A percentile compares a stretch with the other conserved stretches of the same genome.
These are phyloP conservation scores for Colletotrichum sp. DNA, from an alignment of 2,329 filamentous ascomycete genomes.

Conservation along the genomic window DNA sequence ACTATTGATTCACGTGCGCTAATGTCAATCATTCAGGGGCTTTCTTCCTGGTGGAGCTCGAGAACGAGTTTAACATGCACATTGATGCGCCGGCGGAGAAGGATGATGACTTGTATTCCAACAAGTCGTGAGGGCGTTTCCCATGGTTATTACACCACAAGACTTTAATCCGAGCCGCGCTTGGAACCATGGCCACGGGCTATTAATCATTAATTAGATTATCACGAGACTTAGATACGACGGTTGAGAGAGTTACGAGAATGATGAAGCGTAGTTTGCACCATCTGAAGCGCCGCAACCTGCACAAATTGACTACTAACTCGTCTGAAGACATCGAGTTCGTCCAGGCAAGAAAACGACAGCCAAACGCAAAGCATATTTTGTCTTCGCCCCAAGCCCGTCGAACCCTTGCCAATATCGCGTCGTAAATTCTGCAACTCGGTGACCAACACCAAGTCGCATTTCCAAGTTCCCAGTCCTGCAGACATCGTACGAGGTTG, in stretches of 20 bases:
- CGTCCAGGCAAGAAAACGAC: not conserved
- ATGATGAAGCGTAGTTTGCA: not conserved
- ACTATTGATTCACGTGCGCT: not conserved
- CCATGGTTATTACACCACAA: not conserved
- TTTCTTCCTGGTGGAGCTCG: conserved; percentile 31
- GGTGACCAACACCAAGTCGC: not conserved
- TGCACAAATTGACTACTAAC: not conserved
- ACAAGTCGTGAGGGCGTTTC: not conserved
- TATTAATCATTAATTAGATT: not conserved
- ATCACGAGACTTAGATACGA: not conserved
- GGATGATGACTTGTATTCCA: conserved; percentile 23
- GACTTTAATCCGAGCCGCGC: not conserved
- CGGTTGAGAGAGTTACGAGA: not conserved
- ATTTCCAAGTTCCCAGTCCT: not conserved
- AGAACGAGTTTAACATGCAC: conserved; percentile 40
- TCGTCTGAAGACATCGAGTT: not conserved
- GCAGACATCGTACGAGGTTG: not conserved
- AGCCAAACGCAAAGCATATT: not conserved
- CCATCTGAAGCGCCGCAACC: not conserved
- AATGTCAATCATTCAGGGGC: not conserved
- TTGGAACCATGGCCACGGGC: not conserved
- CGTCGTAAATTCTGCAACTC: not conserved
- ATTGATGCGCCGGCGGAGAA: conserved; percentile 42
- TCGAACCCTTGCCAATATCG: not conserved
- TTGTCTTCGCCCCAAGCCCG: not conserved